Percentiles rank a stretch among this genome's conserved stretches.
Evolutionary conservation across 805 yeast genomes (phyloP).

Genomic region (Lipomyces japonicus): DNA sequence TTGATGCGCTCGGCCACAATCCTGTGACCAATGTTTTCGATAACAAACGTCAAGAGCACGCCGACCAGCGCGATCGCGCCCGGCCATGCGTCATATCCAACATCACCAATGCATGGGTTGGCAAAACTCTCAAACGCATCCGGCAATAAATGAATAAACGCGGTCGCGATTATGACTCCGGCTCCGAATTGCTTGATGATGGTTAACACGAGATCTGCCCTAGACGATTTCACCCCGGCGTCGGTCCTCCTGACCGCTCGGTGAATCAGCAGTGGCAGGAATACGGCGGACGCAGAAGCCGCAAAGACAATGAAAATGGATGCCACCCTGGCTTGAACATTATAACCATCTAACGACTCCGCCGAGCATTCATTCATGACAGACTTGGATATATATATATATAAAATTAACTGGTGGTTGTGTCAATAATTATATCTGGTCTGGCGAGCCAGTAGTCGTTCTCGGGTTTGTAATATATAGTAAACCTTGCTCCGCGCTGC

Average conservation of each 20-base stretch:
- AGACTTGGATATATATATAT: too few relatives aligned
- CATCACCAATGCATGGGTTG: slow-evolving; percentile 58
- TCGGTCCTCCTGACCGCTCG: slow-evolving; percentile 1
- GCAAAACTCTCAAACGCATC: slow-evolving; percentile 63
- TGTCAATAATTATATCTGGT: too few relatives aligned
- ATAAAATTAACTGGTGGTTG: too few relatives aligned
- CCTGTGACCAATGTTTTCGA: slow-evolving; percentile 45
- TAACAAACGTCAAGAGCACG: slow-evolving; percentile 50
- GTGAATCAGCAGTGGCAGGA: slow-evolving; percentile 21
- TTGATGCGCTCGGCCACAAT: slow-evolving; percentile 21
- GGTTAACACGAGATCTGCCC: slow-evolving; percentile 33
- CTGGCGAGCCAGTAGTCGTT: too few relatives aligned
- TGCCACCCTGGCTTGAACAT: slow-evolving; percentile 19
- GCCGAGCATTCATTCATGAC: slow-evolving; percentile 2
- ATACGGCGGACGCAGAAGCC: slow-evolving; percentile 25
- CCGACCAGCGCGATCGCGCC: slow-evolving; percentile 50
- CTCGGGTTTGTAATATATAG: too few relatives aligned
- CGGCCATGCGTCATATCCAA: slow-evolving; percentile 53
- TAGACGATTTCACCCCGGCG: background rate
- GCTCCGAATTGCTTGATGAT: slow-evolving; percentile 74
- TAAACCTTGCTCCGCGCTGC: too few relatives aligned
- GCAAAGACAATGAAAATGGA: slow-evolving; percentile 27
- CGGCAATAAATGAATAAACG: slow-evolving; percentile 67
- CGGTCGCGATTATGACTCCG: slow-evolving; percentile 79
- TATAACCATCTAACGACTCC: slow-evolving; percentile 7